Base-by-base conservation (phyloP, 306 rosid species). In the Dryas alaskensis region DNA sequence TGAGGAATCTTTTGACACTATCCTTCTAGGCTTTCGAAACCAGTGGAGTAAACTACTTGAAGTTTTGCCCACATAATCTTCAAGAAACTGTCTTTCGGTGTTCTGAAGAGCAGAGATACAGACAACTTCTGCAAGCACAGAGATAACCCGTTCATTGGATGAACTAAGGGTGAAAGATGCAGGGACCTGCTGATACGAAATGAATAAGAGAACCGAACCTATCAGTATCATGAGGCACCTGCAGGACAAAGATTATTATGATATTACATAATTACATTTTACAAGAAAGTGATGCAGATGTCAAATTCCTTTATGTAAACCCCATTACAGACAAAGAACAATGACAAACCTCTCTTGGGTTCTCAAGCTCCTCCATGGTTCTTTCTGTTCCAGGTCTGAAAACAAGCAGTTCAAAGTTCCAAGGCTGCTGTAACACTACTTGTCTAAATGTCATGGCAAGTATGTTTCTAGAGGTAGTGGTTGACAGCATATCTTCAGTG, bases 391-490 rank as follows among this genome's bases (percentile, higher is more conserved):
- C 98, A 6, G 96, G 96, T 74, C 65, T 82, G 71, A 85, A 93
- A 65, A 88, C 81, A 60, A 72, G 65, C 40, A 93, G 81, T 67
- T 91, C 94, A 80, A 79, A 83, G 89, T 61, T 89, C 97, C 94
- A 94, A 63, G 88, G 85, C 78, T 86, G 88, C 71, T 81, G 84
- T 83, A 94, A 80, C 77, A 91, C 95, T 43, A 94, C 96, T 89
- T 94, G 98, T 83, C 91, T 88, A 86, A 94, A 94, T 54, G 98
- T 91, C 92, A 89, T 89, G 65, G 97, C 84, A 50, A 94, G 89
- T 73, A 89, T 82, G 76, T 91, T 87, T 75, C 69, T 84, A 40
- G 97, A 85, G 3, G 76, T 12, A 45, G 91, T 70, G 77, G 88
- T 61, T 8, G 87, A 80, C 60, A 83, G 73, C 40, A 84, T 50